phyloP scores from a whole-genome alignment of 2,329 filamentous ascomycete genomes.

The Westerdykella ornata region DNA sequence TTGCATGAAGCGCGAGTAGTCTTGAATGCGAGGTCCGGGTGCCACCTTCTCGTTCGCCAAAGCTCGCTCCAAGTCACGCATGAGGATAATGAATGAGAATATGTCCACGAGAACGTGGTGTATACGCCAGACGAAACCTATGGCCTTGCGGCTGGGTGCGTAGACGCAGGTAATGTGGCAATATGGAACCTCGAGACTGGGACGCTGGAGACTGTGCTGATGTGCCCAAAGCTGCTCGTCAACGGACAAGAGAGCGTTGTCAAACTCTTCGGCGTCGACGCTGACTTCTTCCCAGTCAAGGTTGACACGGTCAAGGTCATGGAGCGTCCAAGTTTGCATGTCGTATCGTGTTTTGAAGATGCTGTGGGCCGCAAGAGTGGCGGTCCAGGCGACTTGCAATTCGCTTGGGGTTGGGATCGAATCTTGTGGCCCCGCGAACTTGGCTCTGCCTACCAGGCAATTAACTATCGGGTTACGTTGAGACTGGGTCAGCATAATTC shows the following conservation, averaged over 20 bases:
- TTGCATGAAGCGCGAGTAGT: constrained; percentile 5
- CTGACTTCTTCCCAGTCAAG: constrained; percentile 4
- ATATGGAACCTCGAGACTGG: constrained; percentile 3
- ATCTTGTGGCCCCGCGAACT: no score
- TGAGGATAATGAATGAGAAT: constrained; percentile 1
- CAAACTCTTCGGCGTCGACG: constrained; percentile 3
- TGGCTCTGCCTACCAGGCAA: no score
- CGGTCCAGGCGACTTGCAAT: constrained; percentile 2
- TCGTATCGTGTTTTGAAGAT: constrained; percentile 7
- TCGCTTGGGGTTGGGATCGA: no score
- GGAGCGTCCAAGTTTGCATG: background rate
- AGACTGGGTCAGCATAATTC: constrained; percentile 1
- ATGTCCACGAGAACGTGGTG: constrained; percentile 7
- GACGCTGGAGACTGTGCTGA: background rate
- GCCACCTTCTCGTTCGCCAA: constrained; percentile 3
- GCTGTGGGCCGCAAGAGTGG: constrained; percentile 4
- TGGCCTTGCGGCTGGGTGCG: constrained; percentile 3
- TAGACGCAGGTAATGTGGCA: constrained; percentile 6
- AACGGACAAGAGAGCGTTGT: constrained; percentile 1
- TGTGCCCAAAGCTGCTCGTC: constrained; percentile 5
- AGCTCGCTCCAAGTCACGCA: constrained; percentile 4
- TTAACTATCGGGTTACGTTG: no score
- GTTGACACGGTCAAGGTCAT: constrained; percentile 3
- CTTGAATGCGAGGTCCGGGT: constrained; percentile 2
- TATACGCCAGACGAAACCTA: constrained; percentile 3